These are phyloP conservation scores for Scenedesmus sp. DNA, from an alignment of 163 green algal genomes.

Conservation along the genomic window DNA sequence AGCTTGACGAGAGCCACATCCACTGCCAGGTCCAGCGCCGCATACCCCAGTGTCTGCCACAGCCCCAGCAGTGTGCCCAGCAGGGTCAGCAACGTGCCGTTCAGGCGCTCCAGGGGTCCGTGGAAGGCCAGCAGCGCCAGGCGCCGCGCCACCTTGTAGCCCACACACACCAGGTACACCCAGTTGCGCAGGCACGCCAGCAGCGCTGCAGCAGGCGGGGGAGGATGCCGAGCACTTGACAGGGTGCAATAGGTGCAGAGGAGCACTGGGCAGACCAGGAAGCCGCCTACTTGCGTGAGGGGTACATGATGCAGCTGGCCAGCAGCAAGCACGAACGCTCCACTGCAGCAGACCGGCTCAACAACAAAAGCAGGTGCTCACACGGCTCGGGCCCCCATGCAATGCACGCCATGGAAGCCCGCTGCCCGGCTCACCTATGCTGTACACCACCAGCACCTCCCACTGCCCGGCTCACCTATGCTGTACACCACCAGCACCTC, in stretches of 20 bases:
- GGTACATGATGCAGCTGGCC: background rate
- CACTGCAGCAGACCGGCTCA: background rate
- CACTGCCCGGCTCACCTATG: slow-evolving; percentile 22
- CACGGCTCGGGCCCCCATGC: background rate
- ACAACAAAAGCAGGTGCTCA: background rate
- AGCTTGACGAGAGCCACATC: slow-evolving; percentile 30
- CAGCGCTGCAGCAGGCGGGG: slow-evolving; percentile 22
- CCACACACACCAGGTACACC: slow-evolving; percentile 30
- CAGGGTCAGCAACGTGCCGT: slow-evolving; percentile 19
- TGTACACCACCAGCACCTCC: slow-evolving; percentile 27
- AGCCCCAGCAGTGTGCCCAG: slow-evolving; percentile 29
- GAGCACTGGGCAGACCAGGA: background rate
- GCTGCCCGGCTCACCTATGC: slow-evolving; percentile 8
- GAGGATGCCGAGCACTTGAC: background rate
- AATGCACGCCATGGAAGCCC: too few relatives aligned
- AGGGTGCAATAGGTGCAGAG: background rate
- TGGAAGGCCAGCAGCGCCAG: slow-evolving; percentile 29
- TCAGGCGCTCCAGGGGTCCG: background rate
- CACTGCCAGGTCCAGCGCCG: background rate
- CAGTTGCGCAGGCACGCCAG: slow-evolving; percentile 28
- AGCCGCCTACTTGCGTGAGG: background rate
- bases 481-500: slow-evolving; percentile 29
- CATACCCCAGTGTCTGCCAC: slow-evolving; percentile 33
- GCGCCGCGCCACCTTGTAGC: slow-evolving; percentile 19
- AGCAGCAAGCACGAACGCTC: background rate